These are phyloP conservation scores for Miamiensis avidus DNA, from an alignment of 169 alveolate species.

Conservation along the genomic window DNA sequence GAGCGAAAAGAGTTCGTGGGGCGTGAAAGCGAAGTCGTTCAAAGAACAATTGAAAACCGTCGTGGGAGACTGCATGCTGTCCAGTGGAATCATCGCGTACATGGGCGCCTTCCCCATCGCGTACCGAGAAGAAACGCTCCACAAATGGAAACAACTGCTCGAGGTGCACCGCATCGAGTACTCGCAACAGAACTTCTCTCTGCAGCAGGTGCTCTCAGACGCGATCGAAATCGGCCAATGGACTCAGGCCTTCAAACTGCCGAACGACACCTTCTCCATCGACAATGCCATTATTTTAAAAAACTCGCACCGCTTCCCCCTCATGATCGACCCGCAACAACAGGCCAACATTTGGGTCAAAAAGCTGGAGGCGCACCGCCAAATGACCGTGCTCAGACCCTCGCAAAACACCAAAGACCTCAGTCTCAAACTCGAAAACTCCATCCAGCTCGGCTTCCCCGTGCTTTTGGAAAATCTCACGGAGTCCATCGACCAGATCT, in stretches of 20 bases:
- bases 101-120: constrained; percentile 89
- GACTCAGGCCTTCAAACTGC: constrained; percentile 46
- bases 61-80: constrained; percentile 85
- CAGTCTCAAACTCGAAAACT: constrained; percentile 39
- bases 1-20: constrained; percentile 75
- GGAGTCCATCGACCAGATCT: constrained; percentile 66
- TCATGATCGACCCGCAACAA: constrained; percentile 87
- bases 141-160: constrained; percentile 54
- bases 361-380: constrained; percentile 57
- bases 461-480: constrained; percentile 77
- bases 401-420: constrained; percentile 13
- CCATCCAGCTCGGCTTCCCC: constrained; percentile 54
- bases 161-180: constrained; percentile 45
- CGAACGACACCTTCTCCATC: constrained; percentile 69
- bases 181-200: constrained; percentile 60
- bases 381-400: constrained; percentile 23
- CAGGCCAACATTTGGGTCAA: constrained; percentile 87
- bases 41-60: constrained; percentile 55
- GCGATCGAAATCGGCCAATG: constrained; percentile 79
- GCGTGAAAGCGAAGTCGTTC: constrained; percentile 50
- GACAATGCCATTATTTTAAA: constrained; percentile 88
- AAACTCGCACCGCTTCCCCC: constrained; percentile 83
- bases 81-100: constrained; percentile 87
- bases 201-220: constrained; percentile 66
- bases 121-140: constrained; percentile 79